Conservation (phyloP, 2,329 filamentous ascomycete genomes). For the Cladosporium sp. region DNA sequence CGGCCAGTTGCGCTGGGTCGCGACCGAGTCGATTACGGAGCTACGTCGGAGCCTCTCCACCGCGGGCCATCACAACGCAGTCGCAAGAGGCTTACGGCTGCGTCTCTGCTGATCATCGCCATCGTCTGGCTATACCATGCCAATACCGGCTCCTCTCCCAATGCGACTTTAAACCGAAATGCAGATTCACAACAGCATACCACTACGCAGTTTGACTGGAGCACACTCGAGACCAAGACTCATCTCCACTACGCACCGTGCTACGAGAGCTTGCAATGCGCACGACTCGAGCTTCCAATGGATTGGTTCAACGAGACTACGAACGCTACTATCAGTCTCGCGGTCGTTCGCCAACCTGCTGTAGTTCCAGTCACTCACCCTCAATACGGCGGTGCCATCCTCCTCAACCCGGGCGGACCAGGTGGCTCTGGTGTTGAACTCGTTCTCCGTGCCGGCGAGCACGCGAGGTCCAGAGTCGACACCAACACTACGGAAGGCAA, state of each 20-base stretch:
- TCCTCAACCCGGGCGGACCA: constrained; percentile 47
- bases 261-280: constrained; percentile 43
- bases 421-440: constrained; percentile 42
- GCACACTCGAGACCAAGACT: background rate
- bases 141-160: background rate
- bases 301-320: constrained; percentile 41
- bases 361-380: constrained; percentile 41
- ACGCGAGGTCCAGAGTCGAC: constrained; percentile 33
- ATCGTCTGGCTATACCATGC: background rate
- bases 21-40: background rate
- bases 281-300: constrained; percentile 51
- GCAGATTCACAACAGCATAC: no score
- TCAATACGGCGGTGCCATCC: constrained; percentile 43
- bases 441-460: constrained; percentile 31
- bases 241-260: constrained; percentile 7
- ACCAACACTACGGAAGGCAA: constrained; percentile 31
- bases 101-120: background rate
- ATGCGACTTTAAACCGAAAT: no score
- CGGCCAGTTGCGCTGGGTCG: background rate
- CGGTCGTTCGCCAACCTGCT: constrained; percentile 49
- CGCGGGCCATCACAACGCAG: background rate
- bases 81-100: background rate
- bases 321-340: constrained; percentile 40
- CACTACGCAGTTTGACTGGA: constrained; percentile 20
- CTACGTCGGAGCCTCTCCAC: background rate